Conservation (phyloP, 208 protist genomes). For the Leishmania turanica region DNA sequence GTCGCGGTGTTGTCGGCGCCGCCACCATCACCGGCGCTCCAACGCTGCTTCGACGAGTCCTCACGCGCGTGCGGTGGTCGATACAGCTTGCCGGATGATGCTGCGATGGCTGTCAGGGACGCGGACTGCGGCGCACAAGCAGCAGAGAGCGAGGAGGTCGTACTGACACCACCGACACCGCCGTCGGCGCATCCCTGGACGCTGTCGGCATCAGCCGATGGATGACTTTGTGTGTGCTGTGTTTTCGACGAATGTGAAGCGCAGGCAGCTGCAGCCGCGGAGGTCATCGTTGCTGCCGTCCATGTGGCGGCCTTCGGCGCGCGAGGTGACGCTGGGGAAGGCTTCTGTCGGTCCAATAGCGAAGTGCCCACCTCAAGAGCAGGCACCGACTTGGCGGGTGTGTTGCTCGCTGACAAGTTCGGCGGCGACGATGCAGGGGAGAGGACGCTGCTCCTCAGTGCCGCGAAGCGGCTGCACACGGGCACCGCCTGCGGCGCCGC, state of each 20-base stretch:
- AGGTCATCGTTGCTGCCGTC: background rate
- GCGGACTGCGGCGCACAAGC: background rate
- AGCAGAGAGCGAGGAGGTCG: background rate
- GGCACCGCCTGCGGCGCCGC: background rate
- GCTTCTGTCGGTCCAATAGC: constrained; percentile 16
- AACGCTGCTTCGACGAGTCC: background rate
- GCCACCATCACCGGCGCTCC: background rate
- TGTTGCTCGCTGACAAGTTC: background rate
- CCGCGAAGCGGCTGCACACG: constrained; percentile 18
- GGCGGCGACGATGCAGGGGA: background rate
- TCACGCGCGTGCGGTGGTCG: constrained; percentile 30
- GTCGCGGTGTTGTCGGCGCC: background rate
- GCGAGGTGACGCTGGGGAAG: background rate
- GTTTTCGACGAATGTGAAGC: background rate
- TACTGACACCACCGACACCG: too few relatives aligned
- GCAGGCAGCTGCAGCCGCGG: background rate
- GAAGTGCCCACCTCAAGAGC: constrained; percentile 17
- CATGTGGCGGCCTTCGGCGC: background rate
- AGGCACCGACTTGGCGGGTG: background rate
- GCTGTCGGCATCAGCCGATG: background rate
- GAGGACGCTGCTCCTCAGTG: constrained; percentile 1
- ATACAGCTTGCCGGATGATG: constrained; percentile 17
- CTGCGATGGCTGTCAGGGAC: background rate
- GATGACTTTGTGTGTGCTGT: background rate
- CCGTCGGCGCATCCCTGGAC: background rate